Conservation (phyloP, 176 grass and related monocot species). For the Carex pumila region DNA sequence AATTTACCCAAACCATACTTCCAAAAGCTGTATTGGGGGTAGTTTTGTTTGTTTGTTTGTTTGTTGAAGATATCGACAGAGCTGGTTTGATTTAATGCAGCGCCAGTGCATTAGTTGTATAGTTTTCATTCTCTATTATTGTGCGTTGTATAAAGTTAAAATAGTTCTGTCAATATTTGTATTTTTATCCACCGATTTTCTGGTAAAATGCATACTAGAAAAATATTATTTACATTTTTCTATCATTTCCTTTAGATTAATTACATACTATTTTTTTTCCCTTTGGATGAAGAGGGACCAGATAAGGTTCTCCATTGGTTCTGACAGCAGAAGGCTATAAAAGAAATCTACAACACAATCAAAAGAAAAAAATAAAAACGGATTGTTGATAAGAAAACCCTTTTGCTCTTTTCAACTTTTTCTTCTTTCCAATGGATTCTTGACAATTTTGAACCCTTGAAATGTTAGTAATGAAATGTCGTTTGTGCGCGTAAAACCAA, state of each 20-base stretch:
- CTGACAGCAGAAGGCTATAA: slow-evolving; percentile 9
- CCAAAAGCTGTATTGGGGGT: background rate
- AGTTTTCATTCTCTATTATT: too few species aligned
- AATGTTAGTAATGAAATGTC: slow-evolving; percentile 1
- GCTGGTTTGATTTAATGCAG: too few species aligned
- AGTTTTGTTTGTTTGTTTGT: too few species aligned
- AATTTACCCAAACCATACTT: background rate
- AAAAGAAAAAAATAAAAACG: background rate
- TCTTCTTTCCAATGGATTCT: background rate
- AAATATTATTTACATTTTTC: background rate
- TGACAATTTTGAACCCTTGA: background rate
- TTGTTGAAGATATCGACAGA: too few species aligned
- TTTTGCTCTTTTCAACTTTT: slow-evolving; percentile 21
- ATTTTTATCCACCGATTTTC: too few species aligned
- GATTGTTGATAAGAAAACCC: background rate
- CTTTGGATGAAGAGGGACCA: slow-evolving; percentile 11
- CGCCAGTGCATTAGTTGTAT: too few species aligned
- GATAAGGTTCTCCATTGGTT: background rate
- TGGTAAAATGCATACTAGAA: background rate
- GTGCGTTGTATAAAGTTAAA: too few species aligned
- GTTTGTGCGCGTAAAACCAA: slow-evolving; percentile 15
- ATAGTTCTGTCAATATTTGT: too few species aligned
- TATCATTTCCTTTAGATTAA: background rate
- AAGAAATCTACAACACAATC: background rate
- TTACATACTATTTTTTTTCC: background rate